phyloP scores from a whole-genome alignment of 176 grass and related monocot species.

The Oryza brachyantha region DNA sequence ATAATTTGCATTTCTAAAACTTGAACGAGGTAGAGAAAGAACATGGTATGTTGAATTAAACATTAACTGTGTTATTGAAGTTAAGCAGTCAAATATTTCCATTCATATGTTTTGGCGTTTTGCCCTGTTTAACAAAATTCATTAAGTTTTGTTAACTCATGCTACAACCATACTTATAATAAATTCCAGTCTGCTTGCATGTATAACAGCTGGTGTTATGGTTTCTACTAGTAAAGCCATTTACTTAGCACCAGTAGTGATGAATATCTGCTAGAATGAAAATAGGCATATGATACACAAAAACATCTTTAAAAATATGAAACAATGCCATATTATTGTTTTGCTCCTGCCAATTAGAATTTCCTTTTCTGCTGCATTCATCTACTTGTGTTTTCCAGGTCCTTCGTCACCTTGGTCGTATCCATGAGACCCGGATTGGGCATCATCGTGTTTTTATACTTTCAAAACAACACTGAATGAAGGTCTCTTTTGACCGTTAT shows the following conservation, averaged over 20 bases:
- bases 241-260: background rate
- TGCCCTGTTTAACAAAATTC: background rate
- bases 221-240: background rate
- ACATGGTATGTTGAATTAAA: background rate
- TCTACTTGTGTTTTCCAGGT: constrained; percentile 49
- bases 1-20: background rate
- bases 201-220: background rate
- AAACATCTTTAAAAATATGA: background rate
- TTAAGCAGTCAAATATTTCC: background rate
- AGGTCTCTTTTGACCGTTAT: too few relatives aligned
- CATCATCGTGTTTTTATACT: constrained; percentile 78
- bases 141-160: background rate
- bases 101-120: background rate
- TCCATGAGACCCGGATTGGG: constrained; percentile 74
- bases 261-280: background rate
- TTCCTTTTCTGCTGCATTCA: background rate
- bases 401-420: constrained; percentile 87
- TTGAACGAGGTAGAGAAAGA: background rate
- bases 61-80: background rate
- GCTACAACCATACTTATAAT: background rate
- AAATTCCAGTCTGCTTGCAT: background rate
- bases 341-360: constrained; percentile 2
- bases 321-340: background rate
- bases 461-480: constrained; percentile 39
- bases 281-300: background rate